Evolutionary conservation across 306 rosid species (phyloP).

Genomic region (Nissolia schottii): DNA sequence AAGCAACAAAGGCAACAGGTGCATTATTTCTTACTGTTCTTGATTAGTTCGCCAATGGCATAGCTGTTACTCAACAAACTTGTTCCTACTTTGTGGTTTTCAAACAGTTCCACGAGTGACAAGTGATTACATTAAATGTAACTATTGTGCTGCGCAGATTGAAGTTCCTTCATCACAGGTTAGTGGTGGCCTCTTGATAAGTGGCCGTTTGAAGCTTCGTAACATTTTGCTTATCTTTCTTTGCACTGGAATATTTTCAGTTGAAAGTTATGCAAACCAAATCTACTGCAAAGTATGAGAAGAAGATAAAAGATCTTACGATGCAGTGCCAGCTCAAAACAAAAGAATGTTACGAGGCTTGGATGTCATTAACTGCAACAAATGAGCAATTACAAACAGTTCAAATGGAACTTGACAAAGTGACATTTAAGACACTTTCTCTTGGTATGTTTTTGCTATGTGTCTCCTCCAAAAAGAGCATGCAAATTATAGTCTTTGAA

Average conservation of each 20-base stretch:
- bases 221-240: constrained; percentile 29
- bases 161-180: constrained; percentile 80
- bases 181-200: constrained; percentile 25
- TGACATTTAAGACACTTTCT: constrained; percentile 58
- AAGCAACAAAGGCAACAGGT: constrained; percentile 49
- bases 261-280: constrained; percentile 60
- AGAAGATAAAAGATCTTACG: constrained; percentile 67
- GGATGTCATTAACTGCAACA: constrained; percentile 78
- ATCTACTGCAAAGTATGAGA: constrained; percentile 60
- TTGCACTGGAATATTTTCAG: constrained; percentile 44
- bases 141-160: constrained; percentile 51
- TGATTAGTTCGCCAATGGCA: not conserved
- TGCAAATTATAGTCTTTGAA: too few species aligned
- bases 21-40: constrained; percentile 1
- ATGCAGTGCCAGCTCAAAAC: constrained; percentile 60
- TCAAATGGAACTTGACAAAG: constrained; percentile 69
- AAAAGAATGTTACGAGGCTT: constrained; percentile 87
- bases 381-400: constrained; percentile 63
- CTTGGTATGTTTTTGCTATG: constrained; percentile 46
- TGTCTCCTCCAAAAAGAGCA: too few species aligned
- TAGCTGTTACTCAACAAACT: constrained; percentile 12
- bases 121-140: constrained; percentile 50
- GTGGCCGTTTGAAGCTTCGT: constrained; percentile 15
- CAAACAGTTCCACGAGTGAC: constrained; percentile 48
- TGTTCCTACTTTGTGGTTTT: not conserved